Evolutionary conservation across 2,329 filamentous ascomycete species (phyloP).

Genomic region (Fusarium sp.): DNA sequence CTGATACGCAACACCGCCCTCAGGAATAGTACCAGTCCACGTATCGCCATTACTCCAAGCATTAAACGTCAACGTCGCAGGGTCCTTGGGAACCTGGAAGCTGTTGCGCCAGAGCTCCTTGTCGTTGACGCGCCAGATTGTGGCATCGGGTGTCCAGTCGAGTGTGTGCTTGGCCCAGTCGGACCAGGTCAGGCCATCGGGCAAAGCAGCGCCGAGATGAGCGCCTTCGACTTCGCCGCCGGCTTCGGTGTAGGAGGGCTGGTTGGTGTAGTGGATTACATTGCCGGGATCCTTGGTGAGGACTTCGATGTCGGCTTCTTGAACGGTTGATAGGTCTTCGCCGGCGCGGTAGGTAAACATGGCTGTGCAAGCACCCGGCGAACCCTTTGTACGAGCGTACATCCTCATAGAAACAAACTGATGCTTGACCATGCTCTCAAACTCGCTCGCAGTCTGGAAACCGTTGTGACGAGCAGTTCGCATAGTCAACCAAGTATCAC

Average conservation of each 20-base stretch:
- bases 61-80: constrained; percentile 64
- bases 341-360: constrained; percentile 61
- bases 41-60: constrained; percentile 68
- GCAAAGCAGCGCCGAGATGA: constrained; percentile 56
- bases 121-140: constrained; percentile 65
- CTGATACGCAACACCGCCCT: constrained; percentile 60
- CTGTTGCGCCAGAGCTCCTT: constrained; percentile 59
- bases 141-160: constrained; percentile 66
- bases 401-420: constrained; percentile 55
- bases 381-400: constrained; percentile 59
- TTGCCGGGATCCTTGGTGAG: constrained; percentile 57
- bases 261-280: constrained; percentile 67
- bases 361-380: constrained; percentile 60
- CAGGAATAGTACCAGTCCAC: constrained; percentile 67
- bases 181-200: constrained; percentile 57
- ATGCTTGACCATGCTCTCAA: constrained; percentile 51
- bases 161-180: constrained; percentile 68
- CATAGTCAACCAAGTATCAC: constrained; percentile 59
- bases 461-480: constrained; percentile 55
- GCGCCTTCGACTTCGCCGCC: constrained; percentile 59
- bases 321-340: constrained; percentile 51
- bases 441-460: constrained; percentile 60
- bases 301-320: constrained; percentile 64
- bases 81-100: constrained; percentile 65
- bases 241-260: constrained; percentile 60